Percentiles rank a stretch among this genome's conserved stretches.
Conservation (phyloP, 2,329 filamentous ascomycete genomes). For the Colletotrichum sublineola region DNA sequence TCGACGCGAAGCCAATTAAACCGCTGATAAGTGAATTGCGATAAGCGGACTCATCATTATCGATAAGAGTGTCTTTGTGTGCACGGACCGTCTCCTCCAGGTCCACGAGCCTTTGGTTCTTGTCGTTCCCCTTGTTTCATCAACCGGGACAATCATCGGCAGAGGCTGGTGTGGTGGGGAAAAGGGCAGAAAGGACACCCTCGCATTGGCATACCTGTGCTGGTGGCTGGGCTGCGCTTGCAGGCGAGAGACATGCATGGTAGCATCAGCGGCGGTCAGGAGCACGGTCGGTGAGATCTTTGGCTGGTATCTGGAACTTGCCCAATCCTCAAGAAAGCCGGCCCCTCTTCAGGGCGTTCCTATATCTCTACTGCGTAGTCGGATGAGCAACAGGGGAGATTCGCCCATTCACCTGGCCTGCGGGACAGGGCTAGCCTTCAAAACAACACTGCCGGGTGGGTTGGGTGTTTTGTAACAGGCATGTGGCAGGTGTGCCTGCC, state of each 20-base stretch:
- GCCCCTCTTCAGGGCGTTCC: conserved; percentile 1
- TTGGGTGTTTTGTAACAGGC: conserved; percentile 21
- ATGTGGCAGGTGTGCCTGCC: background rate
- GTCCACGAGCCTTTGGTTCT: conserved; percentile 3
- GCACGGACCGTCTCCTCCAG: conserved; percentile 11
- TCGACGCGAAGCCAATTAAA: conserved; percentile 26
- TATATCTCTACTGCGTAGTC: conserved; percentile 14
- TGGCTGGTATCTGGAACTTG: conserved; percentile 9
- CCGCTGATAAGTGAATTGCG: conserved; percentile 24
- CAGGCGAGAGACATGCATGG: conserved; percentile 28
- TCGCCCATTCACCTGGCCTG: background rate
- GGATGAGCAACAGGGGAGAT: background rate
- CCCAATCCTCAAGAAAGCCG: conserved; percentile 16
- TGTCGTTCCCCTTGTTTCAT: conserved; percentile 12
- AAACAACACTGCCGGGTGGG: background rate
- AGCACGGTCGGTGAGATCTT: background rate
- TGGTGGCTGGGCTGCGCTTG: conserved; percentile 3
- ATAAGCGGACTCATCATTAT: conserved; percentile 24
- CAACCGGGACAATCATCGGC: conserved; percentile 13
- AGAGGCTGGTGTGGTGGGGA: conserved; percentile 4
- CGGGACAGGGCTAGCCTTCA: background rate
- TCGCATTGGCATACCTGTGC: background rate
- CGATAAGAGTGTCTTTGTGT: conserved; percentile 24
- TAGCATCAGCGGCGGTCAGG: background rate
- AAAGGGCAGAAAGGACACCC: no score